phyloP scores from a whole-genome alignment of 805 yeast species.

The Monosporozyma solicola region DNA sequence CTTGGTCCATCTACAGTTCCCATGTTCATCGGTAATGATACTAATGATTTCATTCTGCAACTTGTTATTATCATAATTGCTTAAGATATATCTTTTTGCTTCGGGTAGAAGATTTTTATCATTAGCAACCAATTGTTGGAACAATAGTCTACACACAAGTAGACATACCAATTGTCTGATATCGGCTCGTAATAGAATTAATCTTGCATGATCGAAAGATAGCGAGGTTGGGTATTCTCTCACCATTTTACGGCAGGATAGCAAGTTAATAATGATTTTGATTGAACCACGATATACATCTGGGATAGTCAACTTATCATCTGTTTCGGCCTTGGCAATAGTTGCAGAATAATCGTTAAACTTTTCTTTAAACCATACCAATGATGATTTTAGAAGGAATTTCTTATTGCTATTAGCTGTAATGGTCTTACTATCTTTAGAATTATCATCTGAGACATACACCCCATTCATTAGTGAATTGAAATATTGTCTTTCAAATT shows the following conservation, averaged over 20 bases:
- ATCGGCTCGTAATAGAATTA: constrained; percentile 73
- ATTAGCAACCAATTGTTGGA: constrained; percentile 52
- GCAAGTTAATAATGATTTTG: constrained; percentile 48
- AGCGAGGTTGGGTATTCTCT: constrained; percentile 75
- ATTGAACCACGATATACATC: constrained; percentile 36
- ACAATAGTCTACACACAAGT: constrained; percentile 62
- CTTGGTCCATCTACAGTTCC: constrained; percentile 85
- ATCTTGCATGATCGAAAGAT: constrained; percentile 75
- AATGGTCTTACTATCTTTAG: background rate
- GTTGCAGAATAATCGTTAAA: constrained; percentile 16
- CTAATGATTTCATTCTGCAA: constrained; percentile 67
- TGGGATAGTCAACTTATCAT: constrained; percentile 10
- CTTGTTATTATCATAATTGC: constrained; percentile 33
- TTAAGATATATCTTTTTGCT: constrained; percentile 30
- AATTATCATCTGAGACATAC: background rate
- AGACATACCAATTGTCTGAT: constrained; percentile 77
- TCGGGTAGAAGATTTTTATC: constrained; percentile 23
- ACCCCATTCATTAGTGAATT: constrained; percentile 28
- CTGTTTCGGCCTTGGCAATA: constrained; percentile 5
- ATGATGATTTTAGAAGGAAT: constrained; percentile 49
- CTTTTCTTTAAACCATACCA: constrained; percentile 51
- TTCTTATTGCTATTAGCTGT: constrained; percentile 34
- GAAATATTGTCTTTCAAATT: constrained; percentile 81
- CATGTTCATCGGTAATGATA: constrained; percentile 76
- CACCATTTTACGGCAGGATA: constrained; percentile 74